Evolutionary conservation across 805 yeast species (phyloP).

Genomic region (Metschnikowia anglica): DNA sequence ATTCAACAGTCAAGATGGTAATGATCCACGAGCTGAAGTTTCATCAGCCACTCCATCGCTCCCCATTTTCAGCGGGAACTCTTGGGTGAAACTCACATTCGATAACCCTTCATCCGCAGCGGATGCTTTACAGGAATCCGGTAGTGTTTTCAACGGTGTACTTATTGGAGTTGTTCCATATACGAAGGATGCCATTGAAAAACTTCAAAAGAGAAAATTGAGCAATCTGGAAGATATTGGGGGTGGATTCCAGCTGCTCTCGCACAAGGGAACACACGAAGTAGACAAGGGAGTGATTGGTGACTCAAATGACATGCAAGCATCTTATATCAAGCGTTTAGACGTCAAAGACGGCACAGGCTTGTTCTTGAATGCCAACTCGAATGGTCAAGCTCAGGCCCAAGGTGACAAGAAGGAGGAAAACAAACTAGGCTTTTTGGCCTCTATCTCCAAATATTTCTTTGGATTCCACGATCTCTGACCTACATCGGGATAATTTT

Average conservation of each 20-base stretch:
- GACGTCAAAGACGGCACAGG: slow-evolving; percentile 43
- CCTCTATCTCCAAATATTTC: slow-evolving; percentile 33
- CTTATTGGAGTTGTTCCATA: slow-evolving; percentile 71
- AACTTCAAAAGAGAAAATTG: slow-evolving; percentile 48
- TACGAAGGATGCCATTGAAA: slow-evolving; percentile 58
- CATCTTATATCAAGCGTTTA: slow-evolving; percentile 28
- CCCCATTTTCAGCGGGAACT: slow-evolving; percentile 81
- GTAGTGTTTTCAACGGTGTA: slow-evolving; percentile 63
- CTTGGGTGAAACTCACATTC: slow-evolving; percentile 91
- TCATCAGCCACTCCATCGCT: slow-evolving; percentile 5
- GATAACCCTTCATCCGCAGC: slow-evolving; percentile 71
- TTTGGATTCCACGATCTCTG: slow-evolving; percentile 47
- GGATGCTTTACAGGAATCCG: slow-evolving; percentile 84
- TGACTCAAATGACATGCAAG: slow-evolving; percentile 19
- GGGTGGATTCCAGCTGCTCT: slow-evolving; percentile 23
- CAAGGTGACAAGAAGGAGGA: slow-evolving; percentile 24
- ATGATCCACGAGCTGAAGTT: slow-evolving; percentile 1
- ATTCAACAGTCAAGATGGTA: slow-evolving; percentile 4
- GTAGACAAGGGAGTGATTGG: slow-evolving; percentile 14
- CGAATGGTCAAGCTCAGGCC: slow-evolving; percentile 19
- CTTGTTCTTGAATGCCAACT: slow-evolving; percentile 33
- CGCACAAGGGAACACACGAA: slow-evolving; percentile 10
- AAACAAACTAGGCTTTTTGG: slow-evolving; percentile 36
- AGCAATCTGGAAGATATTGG: slow-evolving; percentile 50
- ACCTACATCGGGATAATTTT: background rate